A percentile compares a stretch with the other conserved stretches of the same genome.
These are phyloP conservation scores for Cryptococcus wingfieldii DNA, from an alignment of 1,284 basidiomycete genomes.

Conservation along the genomic window DNA sequence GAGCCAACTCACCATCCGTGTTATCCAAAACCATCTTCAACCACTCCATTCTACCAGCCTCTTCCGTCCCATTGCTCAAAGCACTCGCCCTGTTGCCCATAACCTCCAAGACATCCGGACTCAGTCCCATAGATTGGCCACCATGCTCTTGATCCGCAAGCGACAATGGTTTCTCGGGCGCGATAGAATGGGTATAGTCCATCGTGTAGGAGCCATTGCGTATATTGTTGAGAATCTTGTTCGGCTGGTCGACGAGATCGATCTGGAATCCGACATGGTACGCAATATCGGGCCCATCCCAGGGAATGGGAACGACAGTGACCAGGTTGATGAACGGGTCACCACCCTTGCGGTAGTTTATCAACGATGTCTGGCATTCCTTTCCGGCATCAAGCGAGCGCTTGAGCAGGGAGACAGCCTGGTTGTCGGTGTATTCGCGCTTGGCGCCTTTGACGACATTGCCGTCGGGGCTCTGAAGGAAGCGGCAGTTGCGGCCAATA, in stretches of 20 bases:
- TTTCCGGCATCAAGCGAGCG: constrained; percentile 66
- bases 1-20: constrained; percentile 44
- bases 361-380: constrained; percentile 79
- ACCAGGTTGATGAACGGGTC: constrained; percentile 82
- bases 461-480: constrained; percentile 61
- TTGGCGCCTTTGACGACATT: constrained; percentile 60
- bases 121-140: constrained; percentile 21
- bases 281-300: constrained; percentile 64
- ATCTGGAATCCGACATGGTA: constrained; percentile 92
- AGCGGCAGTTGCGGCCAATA: constrained; percentile 84
- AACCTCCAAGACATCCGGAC: constrained; percentile 33
- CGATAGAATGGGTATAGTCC: constrained; percentile 52
- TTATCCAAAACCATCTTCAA: constrained; percentile 63
- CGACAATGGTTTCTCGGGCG: constrained; percentile 31
- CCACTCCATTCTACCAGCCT: constrained; percentile 46
- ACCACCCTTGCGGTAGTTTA: constrained; percentile 85
- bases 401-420: constrained; percentile 65
- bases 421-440: constrained; percentile 63
- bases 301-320: constrained; percentile 71
- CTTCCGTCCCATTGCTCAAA: constrained; percentile 27
- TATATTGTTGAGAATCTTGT: constrained; percentile 71
- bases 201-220: constrained; percentile 68
- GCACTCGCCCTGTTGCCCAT: constrained; percentile 27
- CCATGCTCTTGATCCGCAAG: constrained; percentile 16
- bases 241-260: constrained; percentile 81